Evolutionary conservation across 192 early-diverging fungal genomes (phyloP), one percentile per base, ranked within the genome.

Genomic region (Dissophora globulifera): DNA sequence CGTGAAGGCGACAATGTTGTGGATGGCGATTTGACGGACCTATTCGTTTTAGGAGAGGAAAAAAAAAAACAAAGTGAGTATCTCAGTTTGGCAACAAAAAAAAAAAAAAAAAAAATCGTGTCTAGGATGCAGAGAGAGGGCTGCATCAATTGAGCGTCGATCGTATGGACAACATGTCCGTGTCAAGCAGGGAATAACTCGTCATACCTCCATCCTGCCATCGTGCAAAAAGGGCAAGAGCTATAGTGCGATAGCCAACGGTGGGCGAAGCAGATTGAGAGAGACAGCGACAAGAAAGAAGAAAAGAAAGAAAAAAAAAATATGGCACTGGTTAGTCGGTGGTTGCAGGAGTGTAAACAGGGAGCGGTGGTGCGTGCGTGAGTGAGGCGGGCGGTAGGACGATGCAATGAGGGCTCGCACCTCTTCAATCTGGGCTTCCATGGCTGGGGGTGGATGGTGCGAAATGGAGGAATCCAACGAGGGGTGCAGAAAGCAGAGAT

Each of bases 21-120:
- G 86, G 53, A 88, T 83, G 8, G 94, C 95, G 58, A 94, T 84
- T 55, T 92, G 84, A 42, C 95, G 86, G 63, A 96, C 84, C 84
- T 91, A 56, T 51, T 31, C 10, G 50, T 38, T 6, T 38, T 13
- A 13, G 35, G 51, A 41, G 2, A 13, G 35, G 51, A 41, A 1
- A 25, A 12, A 63, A 8, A 48, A 38, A 50, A 43, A 51, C 10
- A 7, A 40, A 0, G 30, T 8, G 22, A 22, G 7, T 17, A 17
- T 31, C 30, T 19, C n/a, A n/a, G n/a, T n/a, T n/a, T n/a, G n/a
- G n/a, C n/a, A n/a, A n/a, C n/a, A n/a, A n/a, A n/a, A n/a, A n/a
- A n/a, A n/a, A n/a, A n/a, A n/a, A n/a, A n/a, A n/a, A n/a, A n/a
- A n/a, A n/a, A n/a, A n/a, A n/a, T n/a, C n/a, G n/a, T n/a, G n/a